These are phyloP conservation scores for Rosa hybrid DNA, from an alignment of 331 rosid species.

Conservation along the genomic window DNA sequence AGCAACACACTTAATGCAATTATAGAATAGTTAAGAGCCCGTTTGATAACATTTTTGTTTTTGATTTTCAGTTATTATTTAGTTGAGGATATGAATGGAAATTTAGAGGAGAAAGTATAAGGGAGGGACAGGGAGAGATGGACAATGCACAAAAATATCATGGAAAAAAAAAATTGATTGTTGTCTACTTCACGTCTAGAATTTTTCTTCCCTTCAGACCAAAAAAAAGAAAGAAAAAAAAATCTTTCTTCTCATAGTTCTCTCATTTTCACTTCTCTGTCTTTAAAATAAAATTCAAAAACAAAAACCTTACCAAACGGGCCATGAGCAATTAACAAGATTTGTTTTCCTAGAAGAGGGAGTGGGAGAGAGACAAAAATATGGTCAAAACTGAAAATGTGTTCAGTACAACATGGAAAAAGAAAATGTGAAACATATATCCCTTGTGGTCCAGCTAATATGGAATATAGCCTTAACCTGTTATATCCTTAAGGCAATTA, in stretches of 20 bases:
- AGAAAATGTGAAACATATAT: background rate
- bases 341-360: background rate
- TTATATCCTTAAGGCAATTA: background rate
- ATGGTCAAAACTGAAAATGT: background rate
- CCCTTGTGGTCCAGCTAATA: background rate
- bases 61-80: background rate
- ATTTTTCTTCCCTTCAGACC: background rate
- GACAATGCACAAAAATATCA: background rate
- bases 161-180: background rate
- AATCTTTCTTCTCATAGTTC: background rate
- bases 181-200: background rate
- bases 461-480: background rate
- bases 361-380: background rate
- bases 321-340: background rate
- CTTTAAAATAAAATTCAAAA: background rate
- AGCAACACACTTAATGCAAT: slow-evolving; percentile 10
- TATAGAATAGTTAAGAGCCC: background rate
- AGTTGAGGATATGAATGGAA: background rate
- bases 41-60: slow-evolving; percentile 9
- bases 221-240: no score
- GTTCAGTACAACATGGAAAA: background rate
- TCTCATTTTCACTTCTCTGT: background rate
- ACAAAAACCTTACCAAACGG: slow-evolving; percentile 17
- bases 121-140: background rate
- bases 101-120: background rate